These are phyloP conservation scores for Trametes versicolor DNA, from an alignment of 1,284 basidiomycete species.

Conservation along the genomic window DNA sequence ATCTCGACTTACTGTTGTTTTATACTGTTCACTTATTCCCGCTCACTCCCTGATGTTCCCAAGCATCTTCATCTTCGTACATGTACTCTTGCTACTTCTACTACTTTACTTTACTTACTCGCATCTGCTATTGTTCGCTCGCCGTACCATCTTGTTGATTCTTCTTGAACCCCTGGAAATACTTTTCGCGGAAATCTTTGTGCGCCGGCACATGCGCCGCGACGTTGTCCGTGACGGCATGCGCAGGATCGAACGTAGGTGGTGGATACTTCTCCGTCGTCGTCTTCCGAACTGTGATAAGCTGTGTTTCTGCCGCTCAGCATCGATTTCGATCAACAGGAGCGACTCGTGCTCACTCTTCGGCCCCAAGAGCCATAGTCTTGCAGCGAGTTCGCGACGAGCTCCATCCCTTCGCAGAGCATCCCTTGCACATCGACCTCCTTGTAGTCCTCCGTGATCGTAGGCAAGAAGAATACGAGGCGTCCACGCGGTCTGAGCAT, in stretches of 20 bases:
- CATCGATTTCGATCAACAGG: background rate
- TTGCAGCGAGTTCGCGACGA: slow-evolving; percentile 91
- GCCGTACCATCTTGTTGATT: slow-evolving; percentile 8
- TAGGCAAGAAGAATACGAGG: slow-evolving; percentile 95
- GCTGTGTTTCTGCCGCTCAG: slow-evolving; percentile 52
- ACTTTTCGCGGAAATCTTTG: slow-evolving; percentile 82
- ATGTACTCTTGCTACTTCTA: slow-evolving; percentile 10
- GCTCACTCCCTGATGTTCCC: no score
- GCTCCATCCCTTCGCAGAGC: slow-evolving; percentile 87
- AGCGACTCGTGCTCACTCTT: slow-evolving; percentile 57
- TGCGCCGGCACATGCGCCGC: slow-evolving; percentile 70
- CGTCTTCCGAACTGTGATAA: slow-evolving; percentile 89
- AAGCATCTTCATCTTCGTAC: background rate
- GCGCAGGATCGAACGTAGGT: slow-evolving; percentile 58
- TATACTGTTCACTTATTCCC: slow-evolving; percentile 1
- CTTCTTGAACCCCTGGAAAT: slow-evolving; percentile 80
- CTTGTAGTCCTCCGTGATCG: slow-evolving; percentile 90
- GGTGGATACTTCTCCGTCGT: slow-evolving; percentile 57
- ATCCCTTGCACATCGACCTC: slow-evolving; percentile 83
- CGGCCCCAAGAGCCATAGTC: slow-evolving; percentile 97
- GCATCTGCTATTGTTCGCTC: background rate
- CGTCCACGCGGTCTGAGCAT: slow-evolving; percentile 88
- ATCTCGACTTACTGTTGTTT: background rate
- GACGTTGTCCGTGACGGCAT: slow-evolving; percentile 33
- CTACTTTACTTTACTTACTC: background rate